Percentiles rank a stretch among this genome's conserved stretches.
Conservation (phyloP, 257 asterid genomes). For the Nyctanthes arbortristis region DNA sequence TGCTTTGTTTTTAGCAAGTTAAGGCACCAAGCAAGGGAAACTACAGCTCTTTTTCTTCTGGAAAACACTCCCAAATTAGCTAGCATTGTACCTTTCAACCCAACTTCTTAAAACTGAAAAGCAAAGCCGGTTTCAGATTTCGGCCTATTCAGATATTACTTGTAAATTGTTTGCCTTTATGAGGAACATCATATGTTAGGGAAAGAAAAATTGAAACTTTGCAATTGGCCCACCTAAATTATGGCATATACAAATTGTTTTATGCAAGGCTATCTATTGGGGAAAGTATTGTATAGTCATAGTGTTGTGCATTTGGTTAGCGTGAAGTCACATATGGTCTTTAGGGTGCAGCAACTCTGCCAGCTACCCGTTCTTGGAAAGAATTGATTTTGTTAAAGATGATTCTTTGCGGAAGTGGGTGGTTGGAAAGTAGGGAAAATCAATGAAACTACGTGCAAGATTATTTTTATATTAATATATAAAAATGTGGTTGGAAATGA, state of each 20-base stretch:
- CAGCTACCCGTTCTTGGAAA: neutral
- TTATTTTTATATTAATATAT: no score
- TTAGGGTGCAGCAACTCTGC: neutral
- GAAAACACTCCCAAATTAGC: neutral
- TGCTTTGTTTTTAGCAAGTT: neutral
- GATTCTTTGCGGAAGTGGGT: no score
- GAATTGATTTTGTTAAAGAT: neutral
- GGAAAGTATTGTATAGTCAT: neutral
- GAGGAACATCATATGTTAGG: neutral
- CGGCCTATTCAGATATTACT: no score
- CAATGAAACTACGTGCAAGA: no score
- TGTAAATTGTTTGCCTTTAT: no score
- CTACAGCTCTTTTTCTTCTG: neutral
- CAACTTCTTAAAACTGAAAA: neutral
- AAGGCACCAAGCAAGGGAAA: neutral
- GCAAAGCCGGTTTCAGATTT: neutral
- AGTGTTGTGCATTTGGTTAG: neutral
- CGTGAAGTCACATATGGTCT: neutral
- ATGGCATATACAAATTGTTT: neutral
- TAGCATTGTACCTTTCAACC: neutral
- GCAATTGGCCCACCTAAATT: neutral
- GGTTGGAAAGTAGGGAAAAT: no score
- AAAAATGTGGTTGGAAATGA: no score
- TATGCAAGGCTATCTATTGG: neutral
- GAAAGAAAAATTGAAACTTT: neutral